Evolutionary conservation across 75 land plant genomes (phyloP).

Genomic region (Isoetes taiwanensis): DNA sequence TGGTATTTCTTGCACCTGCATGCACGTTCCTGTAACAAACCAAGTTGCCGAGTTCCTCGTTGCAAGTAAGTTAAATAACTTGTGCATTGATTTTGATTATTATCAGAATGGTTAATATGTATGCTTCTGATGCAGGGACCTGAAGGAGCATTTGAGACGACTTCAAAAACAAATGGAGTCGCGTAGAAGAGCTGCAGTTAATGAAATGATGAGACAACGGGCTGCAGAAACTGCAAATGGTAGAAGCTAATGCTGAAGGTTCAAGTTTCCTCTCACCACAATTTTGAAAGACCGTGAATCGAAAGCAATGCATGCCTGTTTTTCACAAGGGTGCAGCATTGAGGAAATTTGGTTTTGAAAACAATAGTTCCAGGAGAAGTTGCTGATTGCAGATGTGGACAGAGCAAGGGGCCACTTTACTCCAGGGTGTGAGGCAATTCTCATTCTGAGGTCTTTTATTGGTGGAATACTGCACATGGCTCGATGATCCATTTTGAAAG

Average conservation of each 20-base stretch:
- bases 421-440: too few species aligned
- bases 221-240: constrained; percentile 13
- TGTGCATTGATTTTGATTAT: neutral
- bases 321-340: too few species aligned
- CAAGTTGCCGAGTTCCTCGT: neutral
- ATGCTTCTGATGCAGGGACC: neutral
- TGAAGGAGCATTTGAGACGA: neutral
- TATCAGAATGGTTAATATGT: neutral
- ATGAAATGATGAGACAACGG: neutral
- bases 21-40: neutral
- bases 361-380: too few species aligned
- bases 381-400: too few species aligned
- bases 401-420: too few species aligned
- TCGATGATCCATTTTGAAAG: too few species aligned
- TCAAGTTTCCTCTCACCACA: too few species aligned
- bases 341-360: too few species aligned
- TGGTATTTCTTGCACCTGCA: neutral
- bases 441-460: too few species aligned
- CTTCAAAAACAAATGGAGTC: neutral
- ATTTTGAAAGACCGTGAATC: too few species aligned
- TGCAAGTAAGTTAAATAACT: neutral
- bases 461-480: too few species aligned
- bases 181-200: neutral
- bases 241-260: constrained; percentile 18
- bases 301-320: too few species aligned